Percentiles rank a stretch among this genome's conserved stretches.
Evolutionary conservation across 1,139 yeast genomes (phyloP).

Genomic region (Candida frijolesensis): DNA sequence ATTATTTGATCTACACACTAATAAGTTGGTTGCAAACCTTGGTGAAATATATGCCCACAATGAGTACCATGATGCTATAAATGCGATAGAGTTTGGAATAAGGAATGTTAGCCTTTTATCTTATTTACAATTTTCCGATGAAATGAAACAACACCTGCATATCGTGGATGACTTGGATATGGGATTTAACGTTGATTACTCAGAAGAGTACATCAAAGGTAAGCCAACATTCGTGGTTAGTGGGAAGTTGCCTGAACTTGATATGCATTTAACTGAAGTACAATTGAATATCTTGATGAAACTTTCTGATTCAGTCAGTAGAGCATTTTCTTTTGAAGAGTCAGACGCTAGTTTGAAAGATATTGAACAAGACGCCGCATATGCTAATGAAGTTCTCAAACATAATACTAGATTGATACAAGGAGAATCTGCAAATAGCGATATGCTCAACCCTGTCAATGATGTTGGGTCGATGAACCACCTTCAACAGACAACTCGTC

Average conservation of each 20-base stretch:
- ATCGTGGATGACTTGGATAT: constrained; percentile 74
- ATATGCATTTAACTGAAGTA: constrained; percentile 71
- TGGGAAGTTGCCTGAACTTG: constrained; percentile 69
- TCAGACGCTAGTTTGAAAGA: constrained; percentile 46
- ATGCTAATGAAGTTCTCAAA: constrained; percentile 50
- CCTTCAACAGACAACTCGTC: neutral
- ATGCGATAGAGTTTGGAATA: constrained; percentile 58
- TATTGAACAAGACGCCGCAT: constrained; percentile 66
- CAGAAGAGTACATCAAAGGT: constrained; percentile 38
- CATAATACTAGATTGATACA: constrained; percentile 22
- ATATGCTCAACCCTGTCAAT: no score
- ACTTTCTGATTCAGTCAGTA: constrained; percentile 58
- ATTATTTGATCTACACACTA: constrained; percentile 51
- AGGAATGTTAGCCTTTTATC: constrained; percentile 71
- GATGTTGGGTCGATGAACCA: no score
- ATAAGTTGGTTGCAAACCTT: constrained; percentile 68
- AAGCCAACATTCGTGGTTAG: constrained; percentile 55
- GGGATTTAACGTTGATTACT: constrained; percentile 59
- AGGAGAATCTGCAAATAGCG: constrained; percentile 3
- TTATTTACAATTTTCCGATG: constrained; percentile 31
- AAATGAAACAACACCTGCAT: constrained; percentile 54
- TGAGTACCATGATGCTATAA: constrained; percentile 38
- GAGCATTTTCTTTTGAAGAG: constrained; percentile 51
- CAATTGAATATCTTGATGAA: constrained; percentile 66
- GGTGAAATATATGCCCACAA: constrained; percentile 84